Percentiles rank a stretch among this genome's conserved stretches.
Evolutionary conservation across 2,329 filamentous ascomycete species (phyloP).

Genomic region (Macrophomina pseudophaseolina): DNA sequence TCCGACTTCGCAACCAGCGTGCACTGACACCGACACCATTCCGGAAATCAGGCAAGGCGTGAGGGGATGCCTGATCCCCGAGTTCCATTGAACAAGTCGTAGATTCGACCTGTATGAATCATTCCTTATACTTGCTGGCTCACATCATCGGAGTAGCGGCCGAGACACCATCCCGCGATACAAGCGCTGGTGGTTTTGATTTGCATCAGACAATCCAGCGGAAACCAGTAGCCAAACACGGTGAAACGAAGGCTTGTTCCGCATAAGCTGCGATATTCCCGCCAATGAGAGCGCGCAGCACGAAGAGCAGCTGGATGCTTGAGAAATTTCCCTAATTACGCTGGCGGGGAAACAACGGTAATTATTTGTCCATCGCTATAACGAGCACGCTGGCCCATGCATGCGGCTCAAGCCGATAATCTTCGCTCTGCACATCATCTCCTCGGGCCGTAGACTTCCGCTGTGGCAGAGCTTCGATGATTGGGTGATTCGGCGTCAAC

Average conservation of each 20-base stretch:
- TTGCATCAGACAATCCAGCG: background rate
- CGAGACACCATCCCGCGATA: background rate
- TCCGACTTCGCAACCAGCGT: background rate
- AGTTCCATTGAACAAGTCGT: background rate
- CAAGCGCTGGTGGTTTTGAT: too few relatives aligned
- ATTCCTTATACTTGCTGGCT: background rate
- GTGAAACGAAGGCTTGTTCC: constrained; percentile 15
- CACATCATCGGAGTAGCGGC: too few relatives aligned
- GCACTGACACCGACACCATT: constrained; percentile 2
- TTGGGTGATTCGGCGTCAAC: too few relatives aligned
- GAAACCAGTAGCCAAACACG: background rate
- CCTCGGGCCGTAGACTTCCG: background rate
- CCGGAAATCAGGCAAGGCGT: background rate
- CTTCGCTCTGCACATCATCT: background rate
- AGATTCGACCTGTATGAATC: background rate
- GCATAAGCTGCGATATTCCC: background rate
- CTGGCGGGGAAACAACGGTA: constrained; percentile 1
- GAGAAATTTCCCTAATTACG: background rate
- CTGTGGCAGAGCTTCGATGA: too few relatives aligned
- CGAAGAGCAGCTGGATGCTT: background rate
- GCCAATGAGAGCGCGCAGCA: background rate
- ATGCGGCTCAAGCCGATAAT: background rate
- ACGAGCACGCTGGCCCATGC: background rate
- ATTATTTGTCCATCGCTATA: background rate
- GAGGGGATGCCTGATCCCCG: background rate